Base-by-base conservation (phyloP, 306 rosid species). In the Myrica gale region DNA sequence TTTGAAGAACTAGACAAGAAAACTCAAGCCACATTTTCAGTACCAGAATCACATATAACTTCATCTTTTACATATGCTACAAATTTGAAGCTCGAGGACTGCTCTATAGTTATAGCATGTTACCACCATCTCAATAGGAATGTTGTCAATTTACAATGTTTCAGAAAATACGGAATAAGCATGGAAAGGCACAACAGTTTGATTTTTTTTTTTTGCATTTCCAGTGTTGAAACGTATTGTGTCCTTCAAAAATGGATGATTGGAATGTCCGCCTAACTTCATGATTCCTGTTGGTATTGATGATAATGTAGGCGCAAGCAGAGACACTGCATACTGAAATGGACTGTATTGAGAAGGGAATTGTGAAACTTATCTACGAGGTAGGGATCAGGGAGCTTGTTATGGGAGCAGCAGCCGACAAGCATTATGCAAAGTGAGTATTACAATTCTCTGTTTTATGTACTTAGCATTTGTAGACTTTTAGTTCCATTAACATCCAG, bases 381-480 rank as follows among this genome's bases (percentile, higher is more conserved):
- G 71, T 69, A 69, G 71, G 79, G 71, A 88, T 94, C 70, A 82
- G 74, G 65, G 88, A 81, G 69, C 95, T 94, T 73, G 91, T 92
- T 53, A 94, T 94, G 95, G 98, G 98, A 80, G 98, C 95, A 73
- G 95, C 96, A 42, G 84, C 87, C 57, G 89, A 92, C 84, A 94
- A 80, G 81, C 68, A 71, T 80, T 77, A 87, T 77, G 86, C 92
- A 62, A 89, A 87, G 96, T 91, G 76, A 67, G 78, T 51, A 55
- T 74, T 71, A 76, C 41, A 6, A 19, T 67, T 76, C 44, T 75
- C 20, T 56, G 56, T 52, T 61, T 45, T 60, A 65, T 73, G 44
- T 54, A 69, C 68, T 51, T 47, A 61, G n/a, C 43, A 23, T 61
- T 61, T 70, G 10, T 9, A 26, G 46, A 17, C 13, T 41, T 61